Percentiles rank a stretch among this genome's conserved stretches.
These are phyloP conservation scores for Graphilbum sp. DNA, from an alignment of 2,329 filamentous ascomycete species.

Conservation along the genomic window DNA sequence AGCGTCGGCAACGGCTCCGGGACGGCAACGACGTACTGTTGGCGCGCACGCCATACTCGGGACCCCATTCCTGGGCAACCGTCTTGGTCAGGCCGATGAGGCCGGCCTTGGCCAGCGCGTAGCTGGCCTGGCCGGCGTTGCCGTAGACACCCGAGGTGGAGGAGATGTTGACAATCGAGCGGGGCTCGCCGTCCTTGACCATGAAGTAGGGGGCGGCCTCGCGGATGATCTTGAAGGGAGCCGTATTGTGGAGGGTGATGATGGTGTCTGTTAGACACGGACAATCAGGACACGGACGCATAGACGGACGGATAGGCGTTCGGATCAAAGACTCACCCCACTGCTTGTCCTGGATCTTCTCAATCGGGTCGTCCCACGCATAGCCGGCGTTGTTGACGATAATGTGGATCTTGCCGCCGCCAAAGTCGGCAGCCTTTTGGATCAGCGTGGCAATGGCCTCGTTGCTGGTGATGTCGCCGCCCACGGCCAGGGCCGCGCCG, in stretches of 20 bases:
- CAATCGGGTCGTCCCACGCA: background rate
- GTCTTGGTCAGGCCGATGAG: conserved; percentile 1
- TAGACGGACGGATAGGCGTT: background rate
- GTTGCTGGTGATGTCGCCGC: background rate
- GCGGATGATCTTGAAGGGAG: background rate
- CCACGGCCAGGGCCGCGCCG: background rate
- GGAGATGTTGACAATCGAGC: background rate
- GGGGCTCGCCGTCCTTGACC: background rate
- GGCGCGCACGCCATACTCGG: background rate
- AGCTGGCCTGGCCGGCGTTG: background rate
- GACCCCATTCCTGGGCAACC: background rate
- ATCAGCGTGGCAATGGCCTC: background rate
- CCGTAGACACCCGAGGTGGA: background rate
- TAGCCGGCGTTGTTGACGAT: background rate
- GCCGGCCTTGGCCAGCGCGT: background rate
- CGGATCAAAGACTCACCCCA: background rate
- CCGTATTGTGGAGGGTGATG: background rate
- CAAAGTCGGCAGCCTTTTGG: background rate
- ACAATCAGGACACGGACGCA: no score
- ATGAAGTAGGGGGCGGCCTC: background rate
- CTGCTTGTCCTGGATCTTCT: background rate
- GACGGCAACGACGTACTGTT: background rate
- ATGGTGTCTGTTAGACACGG: background rate
- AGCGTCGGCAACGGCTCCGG: no score
- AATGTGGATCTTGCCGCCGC: background rate